phyloP scores from a whole-genome alignment of 1,284 basidiomycete genomes.

The Rhodotorula sp. region DNA sequence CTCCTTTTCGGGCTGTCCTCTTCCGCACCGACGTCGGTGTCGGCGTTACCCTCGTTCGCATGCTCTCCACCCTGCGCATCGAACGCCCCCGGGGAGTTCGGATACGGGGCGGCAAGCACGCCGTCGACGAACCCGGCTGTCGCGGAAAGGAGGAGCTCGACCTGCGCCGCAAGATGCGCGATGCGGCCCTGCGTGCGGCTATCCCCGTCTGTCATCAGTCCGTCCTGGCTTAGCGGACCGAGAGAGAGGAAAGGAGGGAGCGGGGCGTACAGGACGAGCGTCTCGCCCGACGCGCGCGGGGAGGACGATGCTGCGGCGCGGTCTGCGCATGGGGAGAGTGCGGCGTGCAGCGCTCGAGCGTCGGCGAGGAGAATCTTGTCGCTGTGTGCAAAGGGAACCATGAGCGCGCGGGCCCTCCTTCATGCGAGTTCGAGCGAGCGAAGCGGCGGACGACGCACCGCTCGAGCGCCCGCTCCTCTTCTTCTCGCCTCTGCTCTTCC shows the following conservation, averaged over 20 bases:
- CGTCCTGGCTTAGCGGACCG: neutral
- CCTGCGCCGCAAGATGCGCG: neutral
- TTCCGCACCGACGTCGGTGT: no score
- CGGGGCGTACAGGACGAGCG: neutral
- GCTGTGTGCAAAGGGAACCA: neutral
- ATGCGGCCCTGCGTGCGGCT: conserved; percentile 1
- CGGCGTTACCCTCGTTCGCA: no score
- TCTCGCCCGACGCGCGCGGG: neutral
- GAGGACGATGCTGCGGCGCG: no score
- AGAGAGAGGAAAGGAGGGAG: neutral
- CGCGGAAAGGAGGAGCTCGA: neutral
- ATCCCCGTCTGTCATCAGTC: no score
- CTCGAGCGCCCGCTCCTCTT: neutral
- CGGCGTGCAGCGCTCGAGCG: neutral
- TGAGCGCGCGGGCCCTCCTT: neutral
- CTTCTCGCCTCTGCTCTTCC: neutral
- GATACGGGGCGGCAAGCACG: neutral
- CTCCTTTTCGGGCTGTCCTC: neutral
- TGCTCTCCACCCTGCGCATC: no score
- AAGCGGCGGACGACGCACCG: neutral
- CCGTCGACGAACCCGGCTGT: conserved; percentile 7
- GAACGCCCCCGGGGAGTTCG: no score
- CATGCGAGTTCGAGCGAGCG: no score
- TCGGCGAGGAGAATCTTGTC: neutral
- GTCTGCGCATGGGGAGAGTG: no score